phyloP scores from a whole-genome alignment of 768 basidiomycete genomes.

The Boletus insuetus region DNA sequence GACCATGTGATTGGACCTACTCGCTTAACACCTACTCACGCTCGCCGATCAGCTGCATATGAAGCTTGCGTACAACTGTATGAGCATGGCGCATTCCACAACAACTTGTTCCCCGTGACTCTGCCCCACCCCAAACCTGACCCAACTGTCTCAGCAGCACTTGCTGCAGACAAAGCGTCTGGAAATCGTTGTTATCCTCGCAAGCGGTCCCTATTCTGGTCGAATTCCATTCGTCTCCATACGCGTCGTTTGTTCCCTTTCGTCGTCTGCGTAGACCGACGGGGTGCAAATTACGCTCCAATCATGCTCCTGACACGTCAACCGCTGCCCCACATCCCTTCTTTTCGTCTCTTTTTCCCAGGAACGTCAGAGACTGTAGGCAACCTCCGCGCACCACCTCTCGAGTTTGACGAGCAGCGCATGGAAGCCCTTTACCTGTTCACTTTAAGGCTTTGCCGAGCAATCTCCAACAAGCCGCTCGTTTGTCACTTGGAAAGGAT shows the following conservation, averaged over 20 bases:
- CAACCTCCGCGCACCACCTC: conserved; percentile 45
- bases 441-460: conserved; percentile 60
- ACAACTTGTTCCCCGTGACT: conserved; percentile 38
- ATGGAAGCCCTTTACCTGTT: conserved; percentile 53
- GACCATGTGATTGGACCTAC: conserved; percentile 43
- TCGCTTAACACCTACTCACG: conserved; percentile 46
- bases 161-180: conserved; percentile 27
- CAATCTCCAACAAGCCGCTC: conserved; percentile 67
- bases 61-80: conserved; percentile 51
- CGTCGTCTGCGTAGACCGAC: conserved; percentile 37
- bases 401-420: conserved; percentile 47
- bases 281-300: conserved; percentile 45
- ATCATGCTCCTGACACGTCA: conserved; percentile 64
- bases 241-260: conserved; percentile 33
- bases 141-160: background rate
- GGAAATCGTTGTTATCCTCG: conserved; percentile 56
- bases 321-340: conserved; percentile 56
- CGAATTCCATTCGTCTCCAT: conserved; percentile 34
- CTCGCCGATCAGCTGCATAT: conserved; percentile 60
- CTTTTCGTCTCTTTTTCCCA: conserved; percentile 60
- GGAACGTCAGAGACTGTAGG: conserved; percentile 43
- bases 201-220: conserved; percentile 70
- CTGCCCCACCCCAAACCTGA: conserved; percentile 1
- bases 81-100: conserved; percentile 50
- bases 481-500: conserved; percentile 51